A percentile compares a stretch with the other conserved stretches of the same genome.
phyloP scores from a whole-genome alignment of 75 land plant species.

The Adiantum capillusveneris region DNA sequence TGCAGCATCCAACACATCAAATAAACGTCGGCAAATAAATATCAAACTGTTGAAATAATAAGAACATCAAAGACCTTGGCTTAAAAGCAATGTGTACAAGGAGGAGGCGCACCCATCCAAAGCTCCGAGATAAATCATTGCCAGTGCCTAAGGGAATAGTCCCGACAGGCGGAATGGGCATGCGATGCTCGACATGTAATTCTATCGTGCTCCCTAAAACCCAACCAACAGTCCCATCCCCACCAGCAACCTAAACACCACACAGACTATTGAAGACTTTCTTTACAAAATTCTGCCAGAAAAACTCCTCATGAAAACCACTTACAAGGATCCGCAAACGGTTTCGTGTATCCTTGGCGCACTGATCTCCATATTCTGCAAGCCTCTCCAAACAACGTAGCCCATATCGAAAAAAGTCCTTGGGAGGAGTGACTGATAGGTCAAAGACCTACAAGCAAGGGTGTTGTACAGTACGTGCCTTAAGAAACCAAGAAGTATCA shows the following conservation, averaged over 20 bases:
- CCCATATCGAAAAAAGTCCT: conserved; percentile 78
- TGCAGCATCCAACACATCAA: conserved; percentile 12
- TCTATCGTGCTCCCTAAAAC: conserved; percentile 62
- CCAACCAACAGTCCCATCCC: conserved; percentile 99
- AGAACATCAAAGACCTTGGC: too few species aligned
- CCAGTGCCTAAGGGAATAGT: conserved; percentile 97
- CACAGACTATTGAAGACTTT: neutral
- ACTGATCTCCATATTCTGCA: conserved; percentile 59
- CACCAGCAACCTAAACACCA: conserved; percentile 82
- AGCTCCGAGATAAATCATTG: conserved; percentile 92
- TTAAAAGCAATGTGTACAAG: neutral
- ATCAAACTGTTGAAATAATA: too few species aligned
- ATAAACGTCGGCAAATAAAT: too few species aligned
- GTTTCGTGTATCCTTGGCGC: conserved; percentile 64
- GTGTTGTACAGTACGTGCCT: too few species aligned
- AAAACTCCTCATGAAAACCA: conserved; percentile 1
- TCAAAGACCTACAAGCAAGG: conserved; percentile 95
- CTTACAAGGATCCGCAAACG: conserved; percentile 73
- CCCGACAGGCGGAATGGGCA: conserved; percentile 70
- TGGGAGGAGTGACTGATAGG: conserved; percentile 54
- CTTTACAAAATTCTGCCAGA: neutral
- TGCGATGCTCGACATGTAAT: conserved; percentile 30
- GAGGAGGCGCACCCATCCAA: conserved; percentile 78
- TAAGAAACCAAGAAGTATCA: too few species aligned
- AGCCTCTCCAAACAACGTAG: conserved; percentile 70